Evolutionary conservation across 2,329 filamentous ascomycete species (phyloP), one percentile per base, ranked within the genome.

Genomic region (Trichoderma harzianum): DNA sequence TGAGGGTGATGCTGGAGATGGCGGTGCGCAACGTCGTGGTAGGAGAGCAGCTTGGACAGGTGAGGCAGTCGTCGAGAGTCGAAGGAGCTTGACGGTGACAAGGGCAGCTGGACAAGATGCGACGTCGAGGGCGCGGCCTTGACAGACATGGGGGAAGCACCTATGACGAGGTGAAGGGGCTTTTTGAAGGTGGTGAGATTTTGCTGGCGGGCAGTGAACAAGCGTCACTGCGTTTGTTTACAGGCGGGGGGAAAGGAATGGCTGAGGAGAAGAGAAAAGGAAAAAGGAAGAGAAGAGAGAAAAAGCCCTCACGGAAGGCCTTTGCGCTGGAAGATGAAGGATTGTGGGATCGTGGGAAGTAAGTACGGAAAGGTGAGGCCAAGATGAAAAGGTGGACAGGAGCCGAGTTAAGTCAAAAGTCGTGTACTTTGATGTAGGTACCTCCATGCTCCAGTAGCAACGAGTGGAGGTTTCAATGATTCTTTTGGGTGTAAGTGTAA

Each of bases 71-170:
- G 72, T 68, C 72, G 75, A 62, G 72, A 61, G 72, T 73, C 63
- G 69, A 72, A 74, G 73, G 65, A 73, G 73, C 72, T 71, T 24
- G 74, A 71, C 57, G 76, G 76, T 57, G 76, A 76, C 51, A 73
- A 75, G 58, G 74, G 76, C 65, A 51, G 62, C 55, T 68, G 63
- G 68, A 70, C 70, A 53, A 76, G 72, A 73, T 77, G 72, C 32
- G 75, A 76, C 32, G 58, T 72, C 73, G 75, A 71, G 60, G 73
- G 69, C 47, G 74, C 73, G 65, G 76, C 76, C 65, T 76, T 74
- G 76, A 77, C 73, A 73, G 76, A 80, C 79, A 81, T 81, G 73
- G 55, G 73, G 73, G 36, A 39, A 71, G 36, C 68, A 68, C 64
- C 70, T 55, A 24, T 64, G 68, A 64, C 24, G 71, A 62, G 36